Evolutionary conservation across 2,329 filamentous ascomycete genomes (phyloP), one percentile per base, ranked within the genome.

Genomic region (Claviceps arundinis): DNA sequence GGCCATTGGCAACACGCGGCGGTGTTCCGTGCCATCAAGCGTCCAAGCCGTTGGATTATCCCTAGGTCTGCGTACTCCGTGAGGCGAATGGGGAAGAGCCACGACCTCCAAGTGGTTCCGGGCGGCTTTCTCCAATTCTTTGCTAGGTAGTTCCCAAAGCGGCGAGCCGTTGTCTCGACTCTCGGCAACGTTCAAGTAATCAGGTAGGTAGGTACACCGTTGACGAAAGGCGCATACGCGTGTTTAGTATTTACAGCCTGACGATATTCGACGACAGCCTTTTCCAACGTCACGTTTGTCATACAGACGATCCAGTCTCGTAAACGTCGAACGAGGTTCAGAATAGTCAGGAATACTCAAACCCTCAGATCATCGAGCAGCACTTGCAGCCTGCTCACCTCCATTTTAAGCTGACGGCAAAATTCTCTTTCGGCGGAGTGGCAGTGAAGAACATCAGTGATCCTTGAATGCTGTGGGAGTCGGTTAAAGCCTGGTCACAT

Each of bases 141-240:
- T 50, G 22, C 48, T n/a, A 50, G n/a, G n/a, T n/a, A n/a, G 52
- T 52, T 40, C 49, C 49, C 50, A 19, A 47, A 43, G 16, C n/a
- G 37, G 47, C 26, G 48, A 46, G 47, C 51, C 49, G 53, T 14
- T 55, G 53, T 56, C 55, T 56, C 55, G 50, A 49, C 52, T 56
- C 55, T 56, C 55, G 50, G 51, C 52, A 50, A n/a, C n/a, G n/a
- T n/a, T n/a, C n/a, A n/a, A n/a, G n/a, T n/a, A n/a, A n/a, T n/a
- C n/a, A n/a, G n/a, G n/a, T n/a, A n/a, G n/a, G n/a, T n/a, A n/a
- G n/a, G n/a, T n/a, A n/a, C n/a, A n/a, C n/a, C n/a, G n/a, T n/a
- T n/a, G n/a, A 41, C 46, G 9, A 50, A 24, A 14, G 22, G 48
- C 30, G 19, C 19, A 37, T 14, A 42, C 3, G 37, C 24, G 37